Conservation (phyloP, 1,139 yeast genomes). For the Scheffersomyces lignicola region DNA sequence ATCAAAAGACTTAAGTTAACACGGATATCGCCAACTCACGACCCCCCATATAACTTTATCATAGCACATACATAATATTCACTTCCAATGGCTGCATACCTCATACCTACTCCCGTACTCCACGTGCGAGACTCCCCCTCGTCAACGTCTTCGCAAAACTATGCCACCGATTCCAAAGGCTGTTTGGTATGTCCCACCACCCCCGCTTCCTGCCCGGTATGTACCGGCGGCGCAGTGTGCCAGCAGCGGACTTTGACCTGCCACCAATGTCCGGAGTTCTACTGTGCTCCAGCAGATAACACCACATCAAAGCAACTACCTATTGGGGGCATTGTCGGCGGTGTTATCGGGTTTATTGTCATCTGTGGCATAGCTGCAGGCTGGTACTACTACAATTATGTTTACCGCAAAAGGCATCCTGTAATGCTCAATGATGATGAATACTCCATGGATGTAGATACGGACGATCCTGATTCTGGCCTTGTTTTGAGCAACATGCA, state of each 20-base stretch:
- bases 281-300: slow-evolving; percentile 38
- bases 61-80: too few relatives aligned
- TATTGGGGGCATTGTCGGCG: slow-evolving; percentile 65
- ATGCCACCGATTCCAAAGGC: slow-evolving; percentile 18
- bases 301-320: slow-evolving; percentile 18
- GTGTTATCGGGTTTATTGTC: slow-evolving; percentile 56
- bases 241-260: slow-evolving; percentile 56
- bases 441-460: slow-evolving; percentile 20
- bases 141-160: slow-evolving; percentile 1
- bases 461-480: slow-evolving; percentile 21
- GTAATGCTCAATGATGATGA: slow-evolving; percentile 25
- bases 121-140: background rate
- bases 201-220: slow-evolving; percentile 49
- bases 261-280: slow-evolving; percentile 53
- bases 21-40: too few relatives aligned
- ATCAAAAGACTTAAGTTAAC: too few relatives aligned
- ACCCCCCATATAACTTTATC: too few relatives aligned
- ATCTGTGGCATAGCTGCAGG: slow-evolving; percentile 35
- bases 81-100: too few relatives aligned
- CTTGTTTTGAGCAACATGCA: slow-evolving; percentile 15
- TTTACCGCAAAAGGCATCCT: slow-evolving; percentile 27
- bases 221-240: slow-evolving; percentile 55
- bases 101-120: background rate
- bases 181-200: slow-evolving; percentile 54
- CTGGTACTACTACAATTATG: slow-evolving; percentile 34